A percentile compares a stretch with the other conserved stretches of the same genome.
Conservation (phyloP, 73 alveolate species). For the Paraurostyla sp. region DNA sequence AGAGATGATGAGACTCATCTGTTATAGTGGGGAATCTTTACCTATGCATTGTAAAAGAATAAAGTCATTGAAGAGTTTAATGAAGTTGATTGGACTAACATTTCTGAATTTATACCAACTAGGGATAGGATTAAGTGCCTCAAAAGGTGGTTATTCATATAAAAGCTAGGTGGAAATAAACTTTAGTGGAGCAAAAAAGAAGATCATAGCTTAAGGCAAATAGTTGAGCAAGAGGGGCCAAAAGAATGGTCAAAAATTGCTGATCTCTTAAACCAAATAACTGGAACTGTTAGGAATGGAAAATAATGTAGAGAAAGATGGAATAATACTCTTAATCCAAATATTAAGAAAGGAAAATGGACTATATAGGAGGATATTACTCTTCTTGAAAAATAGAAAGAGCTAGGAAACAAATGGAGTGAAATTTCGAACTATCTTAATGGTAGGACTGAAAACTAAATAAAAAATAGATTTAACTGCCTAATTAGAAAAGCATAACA, state of each 20-base stretch:
- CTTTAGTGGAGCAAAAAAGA: slow-evolving; percentile 59
- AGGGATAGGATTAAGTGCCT: slow-evolving; percentile 43
- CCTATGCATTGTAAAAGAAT: slow-evolving; percentile 37
- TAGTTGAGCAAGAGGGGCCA: slow-evolving; percentile 57
- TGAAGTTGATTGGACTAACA: slow-evolving; percentile 42
- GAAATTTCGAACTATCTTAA: slow-evolving; percentile 87
- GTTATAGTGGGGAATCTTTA: slow-evolving; percentile 40
- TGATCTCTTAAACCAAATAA: slow-evolving; percentile 40
- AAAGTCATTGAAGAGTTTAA: slow-evolving; percentile 23
- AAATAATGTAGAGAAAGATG: slow-evolving; percentile 98
- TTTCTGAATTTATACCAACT: slow-evolving; percentile 36
- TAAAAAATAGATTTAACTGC: slow-evolving; percentile 89
- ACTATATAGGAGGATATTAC: slow-evolving; percentile 85
- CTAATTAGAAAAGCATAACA: slow-evolving; percentile 31
- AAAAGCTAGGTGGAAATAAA: slow-evolving; percentile 50
- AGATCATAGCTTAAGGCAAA: slow-evolving; percentile 28
- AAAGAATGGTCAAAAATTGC: slow-evolving; percentile 76
- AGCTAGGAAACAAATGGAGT: slow-evolving; percentile 96
- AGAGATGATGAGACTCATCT: slow-evolving; percentile 39
- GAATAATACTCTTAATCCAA: slow-evolving; percentile 95
- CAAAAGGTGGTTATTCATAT: slow-evolving; percentile 44
- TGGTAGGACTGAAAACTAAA: slow-evolving; percentile 96
- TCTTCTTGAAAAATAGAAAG: slow-evolving; percentile 81
- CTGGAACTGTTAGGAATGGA: slow-evolving; percentile 87
- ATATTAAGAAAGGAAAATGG: slow-evolving; percentile 94